These are phyloP conservation scores for Colletotrichum paranaense DNA, from an alignment of 2,329 filamentous ascomycete genomes.

Conservation along the genomic window DNA sequence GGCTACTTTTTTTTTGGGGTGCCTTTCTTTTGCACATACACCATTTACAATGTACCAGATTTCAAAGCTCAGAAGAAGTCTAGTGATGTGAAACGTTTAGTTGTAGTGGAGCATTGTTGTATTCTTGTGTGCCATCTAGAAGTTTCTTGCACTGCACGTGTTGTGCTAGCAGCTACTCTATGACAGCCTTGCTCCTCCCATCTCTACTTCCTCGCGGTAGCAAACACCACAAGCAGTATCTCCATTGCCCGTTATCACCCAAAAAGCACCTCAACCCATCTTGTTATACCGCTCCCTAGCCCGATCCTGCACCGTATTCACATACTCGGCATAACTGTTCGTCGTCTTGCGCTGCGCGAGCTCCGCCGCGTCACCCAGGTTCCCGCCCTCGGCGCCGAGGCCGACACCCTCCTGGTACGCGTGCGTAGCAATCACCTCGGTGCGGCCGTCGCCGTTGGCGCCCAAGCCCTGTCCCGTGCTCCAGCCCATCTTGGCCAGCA, in stretches of 20 bases:
- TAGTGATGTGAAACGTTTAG: background rate
- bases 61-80: background rate
- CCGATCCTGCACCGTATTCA: slow-evolving; percentile 73
- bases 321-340: slow-evolving; percentile 70
- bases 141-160: too few species aligned
- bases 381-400: slow-evolving; percentile 76
- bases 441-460: slow-evolving; percentile 70
- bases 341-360: slow-evolving; percentile 72
- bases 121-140: background rate
- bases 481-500: slow-evolving; percentile 82
- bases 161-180: too few species aligned
- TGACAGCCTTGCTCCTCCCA: too few species aligned
- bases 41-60: background rate
- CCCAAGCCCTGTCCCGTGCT: slow-evolving; percentile 73
- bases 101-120: background rate
- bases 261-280: slow-evolving; percentile 47
- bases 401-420: slow-evolving; percentile 77
- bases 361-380: slow-evolving; percentile 74
- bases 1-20: background rate
- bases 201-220: background rate
- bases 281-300: slow-evolving; percentile 74
- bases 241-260: too few species aligned
- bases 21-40: background rate
- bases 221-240: background rate
- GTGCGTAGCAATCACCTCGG: slow-evolving; percentile 71